These are phyloP conservation scores for Trypanosomatidae sp. DNA, from an alignment of 208 protist genomes.

Conservation along the genomic window DNA sequence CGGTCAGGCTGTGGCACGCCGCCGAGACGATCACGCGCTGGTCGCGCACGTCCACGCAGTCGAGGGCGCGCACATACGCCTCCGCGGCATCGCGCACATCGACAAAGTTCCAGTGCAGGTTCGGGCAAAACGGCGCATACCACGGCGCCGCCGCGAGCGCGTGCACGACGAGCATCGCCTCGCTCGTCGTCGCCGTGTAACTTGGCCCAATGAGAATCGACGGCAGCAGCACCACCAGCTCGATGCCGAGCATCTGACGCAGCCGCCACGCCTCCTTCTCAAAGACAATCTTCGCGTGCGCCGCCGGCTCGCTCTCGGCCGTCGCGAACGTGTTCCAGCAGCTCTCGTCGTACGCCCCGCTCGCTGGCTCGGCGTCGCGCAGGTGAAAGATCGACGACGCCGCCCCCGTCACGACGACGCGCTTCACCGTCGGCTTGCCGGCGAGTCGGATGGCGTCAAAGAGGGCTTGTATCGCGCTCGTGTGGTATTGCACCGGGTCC, in stretches of 20 bases:
- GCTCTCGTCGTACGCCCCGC: constrained; percentile 60
- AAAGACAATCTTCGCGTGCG: constrained; percentile 73
- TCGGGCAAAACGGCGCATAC: constrained; percentile 67
- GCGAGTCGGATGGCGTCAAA: constrained; percentile 74
- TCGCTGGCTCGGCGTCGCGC: constrained; percentile 41
- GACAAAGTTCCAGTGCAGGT: constrained; percentile 86
- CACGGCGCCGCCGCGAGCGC: constrained; percentile 46
- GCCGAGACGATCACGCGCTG: constrained; percentile 80
- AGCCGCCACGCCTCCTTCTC: constrained; percentile 83
- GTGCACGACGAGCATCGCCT: constrained; percentile 64
- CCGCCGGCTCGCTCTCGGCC: constrained; percentile 44
- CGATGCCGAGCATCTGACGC: constrained; percentile 79
- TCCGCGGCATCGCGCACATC: constrained; percentile 83
- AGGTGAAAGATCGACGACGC: constrained; percentile 69
- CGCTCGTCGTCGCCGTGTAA: constrained; percentile 62
- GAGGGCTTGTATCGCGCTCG: constrained; percentile 63
- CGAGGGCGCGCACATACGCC: constrained; percentile 69
- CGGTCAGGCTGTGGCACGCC: constrained; percentile 52
- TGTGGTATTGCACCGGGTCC: constrained; percentile 44
- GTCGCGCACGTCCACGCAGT: constrained; percentile 47
- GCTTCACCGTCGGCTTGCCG: constrained; percentile 72
- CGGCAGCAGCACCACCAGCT: constrained; percentile 79
- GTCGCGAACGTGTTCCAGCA: constrained; percentile 71
- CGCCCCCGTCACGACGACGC: constrained; percentile 72
- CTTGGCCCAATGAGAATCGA: constrained; percentile 78